Conservation (phyloP, 257 asterid species). For the Penstemon eatonii region DNA sequence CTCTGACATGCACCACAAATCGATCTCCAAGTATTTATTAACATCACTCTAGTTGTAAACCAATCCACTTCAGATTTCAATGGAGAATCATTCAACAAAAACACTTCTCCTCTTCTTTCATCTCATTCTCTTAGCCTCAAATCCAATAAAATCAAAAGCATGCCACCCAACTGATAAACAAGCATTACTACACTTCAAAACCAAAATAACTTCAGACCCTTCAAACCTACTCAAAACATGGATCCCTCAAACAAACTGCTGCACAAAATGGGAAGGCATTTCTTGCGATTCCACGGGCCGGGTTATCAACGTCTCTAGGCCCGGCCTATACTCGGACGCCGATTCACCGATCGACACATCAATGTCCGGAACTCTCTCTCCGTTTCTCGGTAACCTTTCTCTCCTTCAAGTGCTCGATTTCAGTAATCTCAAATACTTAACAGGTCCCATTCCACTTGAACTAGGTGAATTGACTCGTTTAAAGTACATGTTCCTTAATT, state of each 20-base stretch:
- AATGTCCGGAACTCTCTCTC: constrained; percentile 56
- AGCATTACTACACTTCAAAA: constrained; percentile 58
- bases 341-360: constrained; percentile 43
- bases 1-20: constrained; percentile 26
- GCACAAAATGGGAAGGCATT: constrained; percentile 64
- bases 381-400: constrained; percentile 59
- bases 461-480: constrained; percentile 45
- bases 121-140: constrained; percentile 18
- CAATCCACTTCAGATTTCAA: constrained; percentile 6
- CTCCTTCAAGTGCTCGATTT: constrained; percentile 53
- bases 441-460: constrained; percentile 53
- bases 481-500: constrained; percentile 34
- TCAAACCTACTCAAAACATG: constrained; percentile 49
- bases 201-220: constrained; percentile 51
- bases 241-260: constrained; percentile 58
- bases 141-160: constrained; percentile 31
- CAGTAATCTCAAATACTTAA: constrained; percentile 46
- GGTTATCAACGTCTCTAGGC: constrained; percentile 51
- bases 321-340: constrained; percentile 38
- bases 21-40: constrained; percentile 1
- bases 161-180: constrained; percentile 52
- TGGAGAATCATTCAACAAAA: constrained; percentile 33
- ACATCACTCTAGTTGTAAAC: constrained; percentile 1
- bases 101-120: constrained; percentile 30
- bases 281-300: constrained; percentile 47